A percentile compares a stretch with the other conserved stretches of the same genome.
These are phyloP conservation scores for Vaccinium myrtillus DNA, from an alignment of 148 eudicot species.

Conservation along the genomic window DNA sequence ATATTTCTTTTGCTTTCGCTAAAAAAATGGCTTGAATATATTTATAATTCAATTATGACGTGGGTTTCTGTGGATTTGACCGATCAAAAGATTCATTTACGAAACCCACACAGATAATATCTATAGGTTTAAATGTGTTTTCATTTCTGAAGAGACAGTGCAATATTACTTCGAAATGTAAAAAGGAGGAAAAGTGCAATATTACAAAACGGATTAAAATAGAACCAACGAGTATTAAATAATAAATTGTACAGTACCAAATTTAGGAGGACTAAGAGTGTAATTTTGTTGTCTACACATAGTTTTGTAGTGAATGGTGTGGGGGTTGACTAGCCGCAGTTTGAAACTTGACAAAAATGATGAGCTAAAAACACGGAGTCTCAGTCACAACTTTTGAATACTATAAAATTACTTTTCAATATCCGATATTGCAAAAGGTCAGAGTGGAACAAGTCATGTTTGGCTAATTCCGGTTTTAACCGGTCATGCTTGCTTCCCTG, in stretches of 20 bases:
- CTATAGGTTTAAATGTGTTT: neutral
- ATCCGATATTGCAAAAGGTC: too few relatives aligned
- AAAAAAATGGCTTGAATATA: too few relatives aligned
- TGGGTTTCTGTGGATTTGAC: too few relatives aligned
- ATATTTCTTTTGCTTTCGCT: too few relatives aligned
- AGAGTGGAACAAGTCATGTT: too few relatives aligned
- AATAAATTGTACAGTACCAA: neutral
- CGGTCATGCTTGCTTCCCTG: too few relatives aligned
- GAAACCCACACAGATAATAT: neutral
- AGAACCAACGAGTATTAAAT: neutral
- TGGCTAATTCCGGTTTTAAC: too few relatives aligned
- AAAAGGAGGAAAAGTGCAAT: neutral
- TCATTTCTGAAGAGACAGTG: neutral
- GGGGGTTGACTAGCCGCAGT: neutral
- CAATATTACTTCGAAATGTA: neutral
- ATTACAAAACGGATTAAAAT: neutral
- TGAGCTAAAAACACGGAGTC: slow-evolving; percentile 1
- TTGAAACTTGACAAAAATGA: neutral
- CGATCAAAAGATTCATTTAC: too few relatives aligned
- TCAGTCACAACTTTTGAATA: neutral
- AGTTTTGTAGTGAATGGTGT: neutral
- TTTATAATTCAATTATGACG: too few relatives aligned
- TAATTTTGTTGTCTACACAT: neutral
- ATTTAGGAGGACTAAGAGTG: neutral
- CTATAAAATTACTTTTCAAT: neutral